phyloP scores from a whole-genome alignment of 164 flowering plant genomes.

The Kingdonia uniflora region DNA sequence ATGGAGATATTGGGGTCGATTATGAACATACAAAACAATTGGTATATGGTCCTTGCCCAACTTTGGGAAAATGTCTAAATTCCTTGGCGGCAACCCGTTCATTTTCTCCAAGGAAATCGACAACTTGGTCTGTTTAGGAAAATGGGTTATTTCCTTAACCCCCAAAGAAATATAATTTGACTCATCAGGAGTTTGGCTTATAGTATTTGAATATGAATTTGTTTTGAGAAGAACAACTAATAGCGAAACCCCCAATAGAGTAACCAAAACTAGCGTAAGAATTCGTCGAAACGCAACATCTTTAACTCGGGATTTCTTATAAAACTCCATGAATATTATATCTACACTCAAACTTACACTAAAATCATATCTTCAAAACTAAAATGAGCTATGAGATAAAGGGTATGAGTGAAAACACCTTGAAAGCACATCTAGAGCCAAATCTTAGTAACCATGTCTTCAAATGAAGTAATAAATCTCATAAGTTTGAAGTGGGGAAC shows the following conservation, averaged over 20 bases:
- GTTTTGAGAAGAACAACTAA: slow-evolving; percentile 27
- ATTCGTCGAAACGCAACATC: slow-evolving; percentile 37
- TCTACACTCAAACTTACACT: background rate
- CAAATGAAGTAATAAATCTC: too few relatives aligned
- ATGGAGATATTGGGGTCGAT: slow-evolving; percentile 75
- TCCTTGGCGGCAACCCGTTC: slow-evolving; percentile 65
- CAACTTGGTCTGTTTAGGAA: slow-evolving; percentile 48
- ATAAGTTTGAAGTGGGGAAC: too few relatives aligned
- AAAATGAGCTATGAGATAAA: too few relatives aligned
- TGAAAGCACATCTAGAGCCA: too few relatives aligned
- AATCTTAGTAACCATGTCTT: too few relatives aligned
- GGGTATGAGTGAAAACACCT: too few relatives aligned
- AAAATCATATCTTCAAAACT: too few relatives aligned
- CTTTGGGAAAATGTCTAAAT: slow-evolving; percentile 53
- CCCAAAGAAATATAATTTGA: background rate
- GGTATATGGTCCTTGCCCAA: slow-evolving; percentile 45
- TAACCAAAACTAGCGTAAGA: slow-evolving; percentile 27
- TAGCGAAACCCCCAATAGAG: slow-evolving; percentile 31
- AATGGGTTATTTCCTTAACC: slow-evolving; percentile 2
- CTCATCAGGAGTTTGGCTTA: slow-evolving; percentile 10
- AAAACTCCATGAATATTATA: slow-evolving; percentile 30
- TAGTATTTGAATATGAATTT: slow-evolving; percentile 16
- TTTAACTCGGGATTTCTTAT: slow-evolving; percentile 32
- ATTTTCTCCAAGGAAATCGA: slow-evolving; percentile 41
- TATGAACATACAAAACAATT: slow-evolving; percentile 89